A percentile compares a stretch with the other conserved stretches of the same genome.
Conservation (phyloP, 768 basidiomycete genomes). For the Pholiota conissans region DNA sequence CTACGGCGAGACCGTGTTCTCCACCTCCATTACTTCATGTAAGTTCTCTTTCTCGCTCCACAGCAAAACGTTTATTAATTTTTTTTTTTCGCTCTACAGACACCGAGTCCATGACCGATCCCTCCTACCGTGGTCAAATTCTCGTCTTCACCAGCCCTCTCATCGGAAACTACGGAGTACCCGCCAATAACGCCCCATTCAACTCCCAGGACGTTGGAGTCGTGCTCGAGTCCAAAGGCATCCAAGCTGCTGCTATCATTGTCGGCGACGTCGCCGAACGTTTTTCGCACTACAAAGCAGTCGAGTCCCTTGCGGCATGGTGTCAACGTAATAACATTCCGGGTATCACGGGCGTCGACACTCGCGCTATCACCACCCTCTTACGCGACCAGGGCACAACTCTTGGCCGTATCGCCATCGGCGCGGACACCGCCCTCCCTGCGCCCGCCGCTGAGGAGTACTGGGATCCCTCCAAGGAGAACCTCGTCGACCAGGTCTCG, state of each 20-base stretch:
- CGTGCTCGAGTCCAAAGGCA: conserved; percentile 81
- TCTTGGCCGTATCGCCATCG: conserved; percentile 86
- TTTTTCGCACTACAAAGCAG: conserved; percentile 92
- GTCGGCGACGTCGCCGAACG: conserved; percentile 94
- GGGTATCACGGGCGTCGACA: conserved; percentile 96
- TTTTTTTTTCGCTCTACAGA: conserved; percentile 53
- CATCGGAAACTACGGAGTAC: conserved; percentile 99
- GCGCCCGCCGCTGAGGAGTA: conserved; percentile 70
- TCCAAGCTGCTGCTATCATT: conserved; percentile 91
- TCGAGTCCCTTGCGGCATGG: conserved; percentile 92
- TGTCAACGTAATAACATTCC: conserved; percentile 88
- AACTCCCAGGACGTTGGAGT: conserved; percentile 83
- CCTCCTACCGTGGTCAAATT: conserved; percentile 97
- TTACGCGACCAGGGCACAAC: conserved; percentile 98
- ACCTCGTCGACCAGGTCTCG: conserved; percentile 92
- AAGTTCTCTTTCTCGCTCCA: conserved; percentile 27
- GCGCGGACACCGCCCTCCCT: conserved; percentile 61
- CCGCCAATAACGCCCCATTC: conserved; percentile 69
- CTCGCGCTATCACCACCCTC: conserved; percentile 91
- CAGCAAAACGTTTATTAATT: not conserved
- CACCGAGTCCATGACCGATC: conserved; percentile 99
- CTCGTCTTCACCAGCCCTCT: conserved; percentile 98
- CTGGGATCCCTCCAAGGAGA: conserved; percentile 91
- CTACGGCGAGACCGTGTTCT: conserved; percentile 98
- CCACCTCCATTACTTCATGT: conserved; percentile 98